phyloP scores from a whole-genome alignment of 2,329 filamentous ascomycete species.

The Cadophora gregata region DNA sequence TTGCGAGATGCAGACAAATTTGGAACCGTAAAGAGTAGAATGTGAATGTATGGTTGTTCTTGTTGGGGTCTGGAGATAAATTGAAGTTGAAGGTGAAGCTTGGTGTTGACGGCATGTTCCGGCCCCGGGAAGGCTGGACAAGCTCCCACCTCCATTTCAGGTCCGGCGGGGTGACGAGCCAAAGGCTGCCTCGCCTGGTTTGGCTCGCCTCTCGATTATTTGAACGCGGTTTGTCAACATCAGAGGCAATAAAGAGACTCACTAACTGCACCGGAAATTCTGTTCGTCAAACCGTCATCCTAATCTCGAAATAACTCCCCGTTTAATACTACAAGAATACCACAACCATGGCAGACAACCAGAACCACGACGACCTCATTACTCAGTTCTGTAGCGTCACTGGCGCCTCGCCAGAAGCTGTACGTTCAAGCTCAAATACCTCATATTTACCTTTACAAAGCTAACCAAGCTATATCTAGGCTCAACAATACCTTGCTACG shows the following conservation, averaged over 20 bases:
- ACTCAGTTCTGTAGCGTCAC: constrained; percentile 63
- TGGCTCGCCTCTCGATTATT: constrained; percentile 6
- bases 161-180: constrained; percentile 25
- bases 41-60: background rate
- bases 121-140: constrained; percentile 12
- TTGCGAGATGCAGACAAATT: background rate
- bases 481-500: constrained; percentile 67
- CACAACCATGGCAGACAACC: constrained; percentile 43
- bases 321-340: constrained; percentile 42
- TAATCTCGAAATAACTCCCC: background rate
- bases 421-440: constrained; percentile 41
- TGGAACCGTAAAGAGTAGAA: background rate
- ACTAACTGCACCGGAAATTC: background rate
- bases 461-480: constrained; percentile 42
- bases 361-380: constrained; percentile 52
- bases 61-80: background rate
- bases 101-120: constrained; percentile 20
- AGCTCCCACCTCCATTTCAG: background rate
- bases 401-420: constrained; percentile 55
- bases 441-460: background rate
- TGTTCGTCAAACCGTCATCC: too few species aligned
- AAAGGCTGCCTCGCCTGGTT: constrained; percentile 30
- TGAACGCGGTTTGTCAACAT: background rate
- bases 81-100: constrained; percentile 18
- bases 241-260: constrained; percentile 2